Evolutionary conservation across 2,329 filamentous ascomycete genomes (phyloP).

Genomic region (Cordyceps tenuipes): DNA sequence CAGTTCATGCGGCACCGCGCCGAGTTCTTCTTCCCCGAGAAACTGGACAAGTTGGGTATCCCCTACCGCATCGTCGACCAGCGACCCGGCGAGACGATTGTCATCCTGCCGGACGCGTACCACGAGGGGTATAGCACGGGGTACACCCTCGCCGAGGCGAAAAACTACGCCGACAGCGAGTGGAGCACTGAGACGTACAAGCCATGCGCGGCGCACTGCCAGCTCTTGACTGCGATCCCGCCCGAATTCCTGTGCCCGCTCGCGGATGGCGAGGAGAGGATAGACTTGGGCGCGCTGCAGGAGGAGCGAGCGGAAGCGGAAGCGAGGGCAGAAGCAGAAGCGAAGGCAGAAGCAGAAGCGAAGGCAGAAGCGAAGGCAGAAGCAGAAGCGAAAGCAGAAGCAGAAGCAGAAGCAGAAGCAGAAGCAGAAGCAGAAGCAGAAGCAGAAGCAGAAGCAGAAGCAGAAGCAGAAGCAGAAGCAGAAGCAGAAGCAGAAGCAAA

Average conservation of each 20-base stretch:
- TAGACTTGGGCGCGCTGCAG: constrained; percentile 27
- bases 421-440: too few relatives aligned
- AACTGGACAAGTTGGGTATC: constrained; percentile 30
- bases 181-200: constrained; percentile 29
- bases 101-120: constrained; percentile 32
- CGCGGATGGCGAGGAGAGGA: constrained; percentile 22
- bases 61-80: constrained; percentile 31
- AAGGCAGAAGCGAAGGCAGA: not conserved
- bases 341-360: not conserved
- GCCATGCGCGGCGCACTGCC: constrained; percentile 25
- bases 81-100: constrained; percentile 31
- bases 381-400: not conserved
- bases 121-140: constrained; percentile 35
- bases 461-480: too few relatives aligned
- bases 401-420: too few relatives aligned
- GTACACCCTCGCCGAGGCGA: constrained; percentile 32
- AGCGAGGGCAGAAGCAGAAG: not conserved
- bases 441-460: too few relatives aligned
- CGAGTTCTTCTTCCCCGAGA: constrained; percentile 33
- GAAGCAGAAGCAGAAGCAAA: too few relatives aligned
- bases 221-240: constrained; percentile 29
- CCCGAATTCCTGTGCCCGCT: constrained; percentile 26
- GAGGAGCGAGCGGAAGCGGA: constrained; percentile 1
- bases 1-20: constrained; percentile 34
- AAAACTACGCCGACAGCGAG: constrained; percentile 30